Percentiles rank a stretch among this genome's conserved stretches.
phyloP scores from a whole-genome alignment of 2,329 filamentous ascomycete genomes.

The Ophiostoma ulmi region DNA sequence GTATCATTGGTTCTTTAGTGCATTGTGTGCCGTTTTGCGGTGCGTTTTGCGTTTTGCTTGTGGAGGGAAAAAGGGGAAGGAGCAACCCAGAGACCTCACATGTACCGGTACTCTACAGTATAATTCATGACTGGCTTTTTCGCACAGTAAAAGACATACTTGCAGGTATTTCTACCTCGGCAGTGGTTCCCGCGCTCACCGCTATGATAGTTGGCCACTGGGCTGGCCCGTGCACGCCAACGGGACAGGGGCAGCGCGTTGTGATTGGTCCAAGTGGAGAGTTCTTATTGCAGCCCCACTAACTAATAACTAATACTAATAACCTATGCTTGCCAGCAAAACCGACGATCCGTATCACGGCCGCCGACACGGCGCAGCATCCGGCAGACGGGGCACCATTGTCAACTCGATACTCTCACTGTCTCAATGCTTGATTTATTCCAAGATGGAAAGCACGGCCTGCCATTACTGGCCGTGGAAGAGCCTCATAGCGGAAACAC shows the following conservation, averaged over 20 bases:
- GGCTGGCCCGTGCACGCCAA: constrained; percentile 26
- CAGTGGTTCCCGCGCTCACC: constrained; percentile 20
- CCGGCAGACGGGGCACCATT: too few species aligned
- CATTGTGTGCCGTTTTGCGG: neutral
- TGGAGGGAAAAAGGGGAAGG: constrained; percentile 16
- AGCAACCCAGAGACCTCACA: neutral
- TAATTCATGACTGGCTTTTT: neutral
- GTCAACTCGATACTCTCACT: too few species aligned
- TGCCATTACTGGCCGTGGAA: too few species aligned
- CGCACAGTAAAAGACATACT: neutral
- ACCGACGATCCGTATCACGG: too few species aligned
- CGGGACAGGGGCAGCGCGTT: constrained; percentile 21
- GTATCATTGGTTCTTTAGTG: neutral
- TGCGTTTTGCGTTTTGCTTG: constrained; percentile 1
- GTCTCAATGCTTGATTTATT: too few species aligned
- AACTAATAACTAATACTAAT: neutral
- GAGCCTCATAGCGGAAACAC: too few species aligned
- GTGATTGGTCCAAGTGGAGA: constrained; percentile 21
- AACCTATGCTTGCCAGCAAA: too few species aligned
- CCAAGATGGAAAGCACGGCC: too few species aligned
- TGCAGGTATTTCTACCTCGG: neutral
- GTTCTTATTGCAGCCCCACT: neutral
- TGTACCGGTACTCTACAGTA: constrained; percentile 9
- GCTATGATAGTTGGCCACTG: constrained; percentile 19
- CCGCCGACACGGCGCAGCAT: too few species aligned